Evolutionary conservation across 371 early-diverging fungal species (phyloP).

Genomic region (Capillidium heterosporum): DNA sequence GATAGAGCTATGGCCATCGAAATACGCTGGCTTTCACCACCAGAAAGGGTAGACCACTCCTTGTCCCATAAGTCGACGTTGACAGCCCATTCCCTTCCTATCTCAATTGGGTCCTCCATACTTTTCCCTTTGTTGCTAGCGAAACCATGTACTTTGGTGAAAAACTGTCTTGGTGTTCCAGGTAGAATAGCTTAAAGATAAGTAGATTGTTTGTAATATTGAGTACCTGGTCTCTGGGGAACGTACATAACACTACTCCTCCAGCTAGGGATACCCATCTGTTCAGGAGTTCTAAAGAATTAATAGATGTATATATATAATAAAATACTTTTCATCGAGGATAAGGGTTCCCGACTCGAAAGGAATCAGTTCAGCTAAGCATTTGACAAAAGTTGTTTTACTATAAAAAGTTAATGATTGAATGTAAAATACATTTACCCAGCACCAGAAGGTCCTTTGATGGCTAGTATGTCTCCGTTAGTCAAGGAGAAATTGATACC

Average conservation of each 20-base stretch:
- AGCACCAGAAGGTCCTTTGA: conserved; percentile 55
- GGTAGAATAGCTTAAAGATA: conserved; percentile 28
- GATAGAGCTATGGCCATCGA: conserved; percentile 64
- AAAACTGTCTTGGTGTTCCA: conserved; percentile 53
- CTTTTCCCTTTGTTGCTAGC: conserved; percentile 24
- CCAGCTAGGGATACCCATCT: conserved; percentile 53
- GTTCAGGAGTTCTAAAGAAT: conserved; percentile 20
- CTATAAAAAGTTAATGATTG: conserved; percentile 13
- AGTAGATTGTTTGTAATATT: background rate
- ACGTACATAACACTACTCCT: conserved; percentile 67
- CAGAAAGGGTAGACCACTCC: conserved; percentile 59
- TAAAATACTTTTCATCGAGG: conserved; percentile 25
- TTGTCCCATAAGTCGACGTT: conserved; percentile 46
- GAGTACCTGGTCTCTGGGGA: conserved; percentile 47
- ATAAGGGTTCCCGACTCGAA: conserved; percentile 37
- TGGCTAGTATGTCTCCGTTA: conserved; percentile 31
- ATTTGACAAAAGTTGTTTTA: conserved; percentile 71
- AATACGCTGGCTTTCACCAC: conserved; percentile 76
- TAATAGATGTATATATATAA: background rate
- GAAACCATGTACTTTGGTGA: conserved; percentile 33
- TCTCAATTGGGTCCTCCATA: conserved; percentile 35
- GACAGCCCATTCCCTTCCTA: conserved; percentile 43
- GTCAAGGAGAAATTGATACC: conserved; percentile 32
- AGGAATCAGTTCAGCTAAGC: conserved; percentile 52
- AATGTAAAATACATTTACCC: conserved; percentile 21